Evolutionary conservation across 495 filamentous ascomycete species (phyloP).

Genomic region (Trichoderma erinaceum): DNA sequence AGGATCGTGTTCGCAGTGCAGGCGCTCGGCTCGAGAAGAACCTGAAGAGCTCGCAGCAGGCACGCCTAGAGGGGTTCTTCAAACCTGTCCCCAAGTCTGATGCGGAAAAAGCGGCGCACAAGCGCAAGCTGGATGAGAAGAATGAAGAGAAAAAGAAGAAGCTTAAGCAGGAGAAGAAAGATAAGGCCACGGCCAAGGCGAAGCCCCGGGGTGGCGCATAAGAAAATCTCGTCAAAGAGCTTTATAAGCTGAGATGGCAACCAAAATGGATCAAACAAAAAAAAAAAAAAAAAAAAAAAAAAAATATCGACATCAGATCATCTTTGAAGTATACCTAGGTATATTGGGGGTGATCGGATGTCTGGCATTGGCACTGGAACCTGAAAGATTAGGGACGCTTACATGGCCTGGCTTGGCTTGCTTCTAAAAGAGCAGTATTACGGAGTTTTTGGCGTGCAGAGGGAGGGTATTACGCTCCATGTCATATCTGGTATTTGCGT

Average conservation of each 20-base stretch:
- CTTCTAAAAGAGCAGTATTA: background rate
- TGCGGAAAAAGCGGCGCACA: conserved; percentile 71
- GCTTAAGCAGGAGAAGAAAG: conserved; percentile 87
- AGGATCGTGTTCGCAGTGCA: conserved; percentile 78
- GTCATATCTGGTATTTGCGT: background rate
- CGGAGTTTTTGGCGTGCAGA: conserved; percentile 5
- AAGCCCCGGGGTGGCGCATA: conserved; percentile 54
- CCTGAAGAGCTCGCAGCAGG: conserved; percentile 81
- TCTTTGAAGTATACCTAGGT: background rate
- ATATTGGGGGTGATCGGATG: background rate
- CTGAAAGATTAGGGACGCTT: background rate
- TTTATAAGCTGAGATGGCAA: background rate
- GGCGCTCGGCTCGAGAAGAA: conserved; percentile 77
- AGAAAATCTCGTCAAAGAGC: background rate
- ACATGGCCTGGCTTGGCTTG: conserved; percentile 7
- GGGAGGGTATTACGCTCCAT: background rate
- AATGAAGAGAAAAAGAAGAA: conserved; percentile 87
- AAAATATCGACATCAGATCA: background rate
- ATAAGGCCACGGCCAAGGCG: conserved; percentile 81
- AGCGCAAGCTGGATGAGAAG: conserved; percentile 91
- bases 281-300: background rate
- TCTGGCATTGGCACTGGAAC: background rate
- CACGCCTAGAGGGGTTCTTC: conserved; percentile 95
- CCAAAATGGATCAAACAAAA: background rate
- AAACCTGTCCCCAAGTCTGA: conserved; percentile 86